Evolutionary conservation across 768 basidiomycete species (phyloP), one percentile per base, ranked within the genome.

Genomic region (Pleurotus ostreatus): DNA sequence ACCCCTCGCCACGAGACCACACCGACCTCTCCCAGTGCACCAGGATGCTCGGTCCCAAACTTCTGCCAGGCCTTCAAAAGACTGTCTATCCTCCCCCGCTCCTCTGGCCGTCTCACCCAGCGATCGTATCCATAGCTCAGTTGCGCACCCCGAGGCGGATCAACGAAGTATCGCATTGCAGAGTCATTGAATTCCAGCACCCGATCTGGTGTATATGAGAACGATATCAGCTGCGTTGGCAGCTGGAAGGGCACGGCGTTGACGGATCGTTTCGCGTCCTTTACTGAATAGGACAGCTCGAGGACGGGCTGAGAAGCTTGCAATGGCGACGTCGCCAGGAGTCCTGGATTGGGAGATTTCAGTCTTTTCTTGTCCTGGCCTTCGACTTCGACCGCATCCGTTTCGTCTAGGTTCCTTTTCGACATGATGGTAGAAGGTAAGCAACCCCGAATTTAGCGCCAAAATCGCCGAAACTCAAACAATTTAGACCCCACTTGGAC

Each of bases 1-100:
- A 92, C 79, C 9, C 92, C 92, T 63, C 92, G 77, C 92, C 92
- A 94, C 8, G 79, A 74, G 51, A 89, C 75, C 25, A 87, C 78
- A 1, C 76, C 79, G 23, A 87, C 74, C 55, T 80, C 81, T 22
- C 71, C 73, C 16, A 74, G 46, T 13, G 49, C 63, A 6, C 55
- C 57, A 30, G 55, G 37, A 22, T 39, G 25, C 7, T 46, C 49
- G 3, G 8, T 18, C 56, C 20, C 11, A 26, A 49, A 46, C 48
- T 73, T 76, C 49, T 71, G 74, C 61, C 81, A 77, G 0, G 84
- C 89, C 57, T 70, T 75, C 58, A 94, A 72, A 39, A 94, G 74
- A 1, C 78, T 70, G 62, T 92, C 92, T 11, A 93, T 67, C 48
- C 93, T 74, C 20, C 84, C 84, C 25, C 78, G 74, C 61, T 81